Evolutionary conservation across 345 rosid species (phyloP), one percentile per base, ranked within the genome.

Genomic region (Eucalyptus albens): DNA sequence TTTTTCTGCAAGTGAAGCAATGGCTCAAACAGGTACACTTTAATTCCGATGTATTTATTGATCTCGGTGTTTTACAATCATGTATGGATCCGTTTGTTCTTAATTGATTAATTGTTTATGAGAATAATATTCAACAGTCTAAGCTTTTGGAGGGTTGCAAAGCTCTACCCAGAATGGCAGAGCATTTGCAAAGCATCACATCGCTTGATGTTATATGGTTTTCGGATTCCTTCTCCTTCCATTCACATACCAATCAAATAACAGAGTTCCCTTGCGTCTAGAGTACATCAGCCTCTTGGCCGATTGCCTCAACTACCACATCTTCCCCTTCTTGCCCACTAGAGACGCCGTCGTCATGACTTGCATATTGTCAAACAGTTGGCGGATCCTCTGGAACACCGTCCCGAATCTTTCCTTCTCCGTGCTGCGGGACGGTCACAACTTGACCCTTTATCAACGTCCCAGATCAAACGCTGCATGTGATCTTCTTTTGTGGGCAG

Each of bases 331-430:
- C 60, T 55, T 19, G 60, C 60, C 26, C 26, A 21, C 60, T 9
- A 21, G 53, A 50, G 53, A 50, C 0, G n/a, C n/a, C n/a, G 2
- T 55, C 0, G 60, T 55, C 60, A 55, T 0, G 26, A 55, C 60
- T 4, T 55, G 59, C 59, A 55, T 55, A 21, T 55, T 55, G 60
- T 2, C 60, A 19, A 55, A 55, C 60, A 55, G 60, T 26, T 21
- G 60, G 60, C 5, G 26, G 60, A 55, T 55, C 60, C 60, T 55
- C 60, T 55, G 0, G 59, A 55, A 21, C 59, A 21, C 26, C 24
- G 0, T 8, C 59, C 26, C 0, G 11, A 55, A 55, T 19, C 11
- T 55, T 55, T 21, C 11, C 59, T 22, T 55, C 26, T 0, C 59
- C 2, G 0, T 55, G 11, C 26, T 0, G 1, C 5, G 59, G 26